Evolutionary conservation across 1,139 yeast genomes (phyloP).

Genomic region (Pichia cactophila): DNA sequence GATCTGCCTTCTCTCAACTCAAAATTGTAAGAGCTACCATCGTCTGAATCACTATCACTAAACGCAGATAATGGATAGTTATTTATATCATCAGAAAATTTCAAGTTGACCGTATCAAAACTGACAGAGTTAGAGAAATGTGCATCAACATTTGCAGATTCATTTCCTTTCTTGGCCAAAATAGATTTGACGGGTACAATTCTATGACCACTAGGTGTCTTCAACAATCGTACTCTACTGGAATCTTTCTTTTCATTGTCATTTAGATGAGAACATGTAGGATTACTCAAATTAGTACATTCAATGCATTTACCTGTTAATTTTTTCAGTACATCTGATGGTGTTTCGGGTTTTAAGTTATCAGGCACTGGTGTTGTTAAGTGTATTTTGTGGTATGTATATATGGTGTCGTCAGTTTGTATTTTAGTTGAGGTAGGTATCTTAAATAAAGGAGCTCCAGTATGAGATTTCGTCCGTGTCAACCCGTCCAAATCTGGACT

Average conservation of each 20-base stretch:
- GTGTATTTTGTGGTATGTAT: constrained; percentile 20
- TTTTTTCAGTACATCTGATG: constrained; percentile 12
- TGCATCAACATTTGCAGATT: constrained; percentile 4
- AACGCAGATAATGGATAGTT: constrained; percentile 11
- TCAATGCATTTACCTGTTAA: constrained; percentile 11
- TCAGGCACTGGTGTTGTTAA: constrained; percentile 14
- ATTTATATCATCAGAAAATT: constrained; percentile 24
- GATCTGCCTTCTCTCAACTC: constrained; percentile 6
- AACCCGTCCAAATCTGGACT: constrained; percentile 9
- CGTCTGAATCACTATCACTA: constrained; percentile 7
- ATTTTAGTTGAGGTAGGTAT: neutral
- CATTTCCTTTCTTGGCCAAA: constrained; percentile 6
- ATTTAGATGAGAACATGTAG: constrained; percentile 4
- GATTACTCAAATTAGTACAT: constrained; percentile 3
- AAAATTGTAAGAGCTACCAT: neutral
- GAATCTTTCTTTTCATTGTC: neutral
- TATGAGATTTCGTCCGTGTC: constrained; percentile 8
- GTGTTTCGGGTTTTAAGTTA: constrained; percentile 18
- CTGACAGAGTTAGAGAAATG: constrained; percentile 15
- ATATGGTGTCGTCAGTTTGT: constrained; percentile 7
- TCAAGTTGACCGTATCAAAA: constrained; percentile 40
- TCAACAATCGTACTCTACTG: neutral
- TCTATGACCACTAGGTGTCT: neutral
- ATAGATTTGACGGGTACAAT: constrained; percentile 8
- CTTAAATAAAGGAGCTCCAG: constrained; percentile 2